Percentiles rank a stretch among this genome's conserved stretches.
These are phyloP conservation scores for Pseudogymnoascus pannorum DNA, from an alignment of 2,329 filamentous ascomycete species.

Conservation along the genomic window DNA sequence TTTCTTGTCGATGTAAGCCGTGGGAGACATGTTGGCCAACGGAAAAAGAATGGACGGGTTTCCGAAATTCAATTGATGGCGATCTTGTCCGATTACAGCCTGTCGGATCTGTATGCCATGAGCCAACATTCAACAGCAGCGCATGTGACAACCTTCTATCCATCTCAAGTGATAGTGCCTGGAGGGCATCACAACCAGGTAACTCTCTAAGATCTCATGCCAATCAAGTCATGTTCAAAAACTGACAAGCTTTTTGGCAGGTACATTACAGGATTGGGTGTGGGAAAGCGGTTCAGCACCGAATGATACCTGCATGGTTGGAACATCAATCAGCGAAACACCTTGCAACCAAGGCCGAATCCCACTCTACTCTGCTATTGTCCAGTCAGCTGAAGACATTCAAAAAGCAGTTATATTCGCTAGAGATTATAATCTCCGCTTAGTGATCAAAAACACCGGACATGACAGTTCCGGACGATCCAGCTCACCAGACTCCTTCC, in stretches of 20 bases:
- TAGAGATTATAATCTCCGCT: constrained; percentile 10
- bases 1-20: constrained; percentile 11
- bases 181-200: constrained; percentile 3
- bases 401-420: constrained; percentile 14
- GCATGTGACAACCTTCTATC: constrained; percentile 9
- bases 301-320: constrained; percentile 1
- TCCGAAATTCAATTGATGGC: constrained; percentile 10
- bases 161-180: constrained; percentile 1
- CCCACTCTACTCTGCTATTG: constrained; percentile 9
- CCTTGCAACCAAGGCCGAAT: constrained; percentile 12
- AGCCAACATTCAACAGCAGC: not conserved
- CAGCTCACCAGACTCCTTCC: constrained; percentile 13
- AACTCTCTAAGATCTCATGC: not conserved
- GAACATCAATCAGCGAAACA: not conserved
- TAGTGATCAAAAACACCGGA: constrained; percentile 15
- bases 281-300: not conserved
- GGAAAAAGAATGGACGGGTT: constrained; percentile 6
- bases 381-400: constrained; percentile 12
- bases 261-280: not conserved
- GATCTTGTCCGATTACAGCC: constrained; percentile 7
- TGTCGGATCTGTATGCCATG: constrained; percentile 10
- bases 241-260: not conserved
- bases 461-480: constrained; percentile 14
- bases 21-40: constrained; percentile 11
- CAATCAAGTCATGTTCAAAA: not conserved